Conservation (phyloP, 1,284 basidiomycete genomes). For the Filobasidium uniguttulatum region DNA sequence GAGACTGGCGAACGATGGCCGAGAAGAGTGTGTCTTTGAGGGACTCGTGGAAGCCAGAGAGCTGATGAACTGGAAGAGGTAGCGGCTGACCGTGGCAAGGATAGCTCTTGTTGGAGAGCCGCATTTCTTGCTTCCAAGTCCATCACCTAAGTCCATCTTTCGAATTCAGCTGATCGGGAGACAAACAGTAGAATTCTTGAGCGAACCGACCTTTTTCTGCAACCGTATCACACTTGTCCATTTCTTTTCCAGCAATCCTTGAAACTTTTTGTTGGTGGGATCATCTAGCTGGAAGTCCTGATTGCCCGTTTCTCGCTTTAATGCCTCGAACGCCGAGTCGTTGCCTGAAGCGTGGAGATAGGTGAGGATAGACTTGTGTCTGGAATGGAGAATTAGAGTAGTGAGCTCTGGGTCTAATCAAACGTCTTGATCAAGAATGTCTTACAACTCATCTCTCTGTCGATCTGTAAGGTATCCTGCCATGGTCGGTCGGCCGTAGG, state of each 20-base stretch:
- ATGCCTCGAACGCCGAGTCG: slow-evolving; percentile 48
- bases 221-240: slow-evolving; percentile 85
- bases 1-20: slow-evolving; percentile 69
- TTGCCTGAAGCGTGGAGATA: slow-evolving; percentile 60
- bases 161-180: too few species aligned
- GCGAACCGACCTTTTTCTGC: slow-evolving; percentile 64
- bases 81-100: slow-evolving; percentile 35
- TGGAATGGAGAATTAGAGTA: slow-evolving; percentile 26
- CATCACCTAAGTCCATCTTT: slow-evolving; percentile 52
- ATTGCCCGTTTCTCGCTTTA: slow-evolving; percentile 47
- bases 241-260: slow-evolving; percentile 80
- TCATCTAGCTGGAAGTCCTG: slow-evolving; percentile 56
- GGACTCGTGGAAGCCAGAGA: slow-evolving; percentile 66
- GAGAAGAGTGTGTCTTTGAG: slow-evolving; percentile 60
- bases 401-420: background rate
- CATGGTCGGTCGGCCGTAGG: slow-evolving; percentile 23
- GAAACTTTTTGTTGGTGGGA: slow-evolving; percentile 52
- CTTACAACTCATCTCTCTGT: slow-evolving; percentile 72
- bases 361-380: slow-evolving; percentile 72
- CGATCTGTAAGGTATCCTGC: slow-evolving; percentile 49
- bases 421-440: background rate
- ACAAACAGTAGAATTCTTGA: background rate
- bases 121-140: slow-evolving; percentile 69
- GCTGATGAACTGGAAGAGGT: slow-evolving; percentile 44
- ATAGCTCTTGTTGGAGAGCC: slow-evolving; percentile 59